Percentiles rank a stretch among this genome's conserved stretches.
These are phyloP conservation scores for Angomonas desouzai DNA, from an alignment of 208 protist species.

Conservation along the genomic window DNA sequence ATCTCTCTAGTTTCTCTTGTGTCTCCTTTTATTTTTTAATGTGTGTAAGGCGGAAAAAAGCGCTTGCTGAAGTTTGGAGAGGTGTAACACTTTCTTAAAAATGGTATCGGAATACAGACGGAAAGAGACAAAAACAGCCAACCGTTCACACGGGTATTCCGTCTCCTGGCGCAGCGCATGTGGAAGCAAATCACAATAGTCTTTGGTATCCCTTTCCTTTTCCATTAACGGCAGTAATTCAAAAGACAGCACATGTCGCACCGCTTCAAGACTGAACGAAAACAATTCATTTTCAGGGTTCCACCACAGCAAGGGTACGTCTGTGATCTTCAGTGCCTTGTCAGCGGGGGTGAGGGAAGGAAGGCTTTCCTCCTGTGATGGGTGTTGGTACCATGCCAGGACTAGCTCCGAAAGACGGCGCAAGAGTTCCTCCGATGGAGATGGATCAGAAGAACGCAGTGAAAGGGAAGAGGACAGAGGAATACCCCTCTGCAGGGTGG, in stretches of 20 bases:
- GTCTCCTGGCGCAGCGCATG: not conserved
- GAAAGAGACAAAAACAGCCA: not conserved
- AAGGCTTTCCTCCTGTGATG: too few species aligned
- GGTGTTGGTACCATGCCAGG: not conserved
- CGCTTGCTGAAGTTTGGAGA: not conserved
- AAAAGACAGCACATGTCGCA: not conserved
- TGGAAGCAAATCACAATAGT: not conserved
- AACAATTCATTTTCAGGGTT: not conserved
- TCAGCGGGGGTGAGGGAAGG: too few species aligned
- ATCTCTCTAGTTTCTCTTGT: not conserved
- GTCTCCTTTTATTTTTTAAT: not conserved
- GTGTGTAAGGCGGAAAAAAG: not conserved
- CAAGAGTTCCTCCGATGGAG: not conserved
- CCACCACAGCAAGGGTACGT: not conserved
- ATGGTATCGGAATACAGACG: not conserved
- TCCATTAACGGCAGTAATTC: not conserved
- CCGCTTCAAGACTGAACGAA: not conserved
- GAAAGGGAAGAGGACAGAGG: not conserved
- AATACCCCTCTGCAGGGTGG: not conserved
- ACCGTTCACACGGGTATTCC: too few species aligned
- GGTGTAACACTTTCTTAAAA: not conserved
- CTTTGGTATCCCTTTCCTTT: not conserved
- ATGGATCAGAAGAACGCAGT: not conserved
- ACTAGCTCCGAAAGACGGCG: not conserved
- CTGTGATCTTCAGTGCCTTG: not conserved